Percentiles rank a stretch among this genome's conserved stretches.
Conservation (phyloP, 169 alveolate genomes). For the Plasmodium gonderi region DNA sequence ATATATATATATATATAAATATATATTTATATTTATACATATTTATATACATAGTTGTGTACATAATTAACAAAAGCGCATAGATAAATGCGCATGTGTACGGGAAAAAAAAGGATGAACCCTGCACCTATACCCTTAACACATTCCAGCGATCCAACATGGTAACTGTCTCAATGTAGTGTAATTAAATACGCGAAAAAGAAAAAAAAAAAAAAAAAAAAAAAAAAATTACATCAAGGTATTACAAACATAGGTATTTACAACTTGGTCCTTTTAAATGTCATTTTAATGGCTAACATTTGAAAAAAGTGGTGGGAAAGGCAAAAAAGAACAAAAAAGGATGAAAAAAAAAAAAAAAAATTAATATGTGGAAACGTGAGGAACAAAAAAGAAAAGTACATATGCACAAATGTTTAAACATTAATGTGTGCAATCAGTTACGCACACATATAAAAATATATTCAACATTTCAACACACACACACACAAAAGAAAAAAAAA, state of each 20-base stretch:
- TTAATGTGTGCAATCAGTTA: conserved; percentile 42
- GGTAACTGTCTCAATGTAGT: not conserved
- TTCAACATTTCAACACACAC: conserved; percentile 1
- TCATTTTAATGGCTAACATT: not conserved
- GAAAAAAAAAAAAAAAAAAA: not conserved
- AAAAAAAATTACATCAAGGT: not conserved
- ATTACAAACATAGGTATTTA: not conserved
- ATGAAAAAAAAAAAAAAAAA: not conserved
- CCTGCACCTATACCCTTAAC: not conserved
- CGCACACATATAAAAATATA: conserved; percentile 33
- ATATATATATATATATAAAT: no score
- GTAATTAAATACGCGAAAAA: not conserved
- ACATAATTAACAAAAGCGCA: no score
- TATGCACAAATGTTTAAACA: not conserved
- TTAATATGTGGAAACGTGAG: not conserved
- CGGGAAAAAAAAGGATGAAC: not conserved
- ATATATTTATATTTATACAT: no score
- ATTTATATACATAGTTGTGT: no score
- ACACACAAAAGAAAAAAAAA: conserved; percentile 24
- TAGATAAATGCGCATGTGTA: no score
- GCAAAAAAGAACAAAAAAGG: not conserved
- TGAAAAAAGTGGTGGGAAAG: not conserved
- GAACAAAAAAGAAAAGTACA: conserved; percentile 24
- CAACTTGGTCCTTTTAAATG: not conserved
- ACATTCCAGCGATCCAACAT: not conserved